Conservation (phyloP, 768 basidiomycete species). For the Lepiota venenata region DNA sequence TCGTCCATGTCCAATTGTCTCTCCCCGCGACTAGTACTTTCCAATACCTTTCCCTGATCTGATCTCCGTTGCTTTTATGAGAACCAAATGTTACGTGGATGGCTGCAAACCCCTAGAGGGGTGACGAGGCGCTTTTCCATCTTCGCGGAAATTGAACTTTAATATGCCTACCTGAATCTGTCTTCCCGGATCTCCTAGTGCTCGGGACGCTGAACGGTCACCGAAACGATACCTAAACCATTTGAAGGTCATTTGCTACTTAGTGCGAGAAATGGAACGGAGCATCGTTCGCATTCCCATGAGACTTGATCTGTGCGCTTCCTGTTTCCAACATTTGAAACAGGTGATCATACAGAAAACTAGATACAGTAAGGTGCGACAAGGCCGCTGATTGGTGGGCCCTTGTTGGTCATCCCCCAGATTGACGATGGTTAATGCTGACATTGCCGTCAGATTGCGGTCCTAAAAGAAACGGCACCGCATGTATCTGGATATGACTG, state of each 20-base stretch:
- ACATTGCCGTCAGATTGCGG: neutral
- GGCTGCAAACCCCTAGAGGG: neutral
- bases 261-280: neutral
- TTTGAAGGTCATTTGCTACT: neutral
- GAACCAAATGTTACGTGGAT: neutral
- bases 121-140: neutral
- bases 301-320: neutral
- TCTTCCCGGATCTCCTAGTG: neutral
- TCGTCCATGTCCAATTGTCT: neutral
- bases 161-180: neutral
- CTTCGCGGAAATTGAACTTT: slow-evolving; percentile 10
- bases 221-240: neutral
- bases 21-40: neutral
- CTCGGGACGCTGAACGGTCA: neutral
- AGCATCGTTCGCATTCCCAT: neutral
- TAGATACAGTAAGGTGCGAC: neutral
- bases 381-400: neutral
- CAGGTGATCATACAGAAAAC: neutral
- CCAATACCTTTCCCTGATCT: neutral
- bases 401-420: neutral
- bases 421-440: slow-evolving; percentile 2
- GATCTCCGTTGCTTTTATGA: neutral
- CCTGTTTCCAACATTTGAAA: no score
- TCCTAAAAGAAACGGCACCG: no score
- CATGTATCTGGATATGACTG: no score